phyloP scores from a whole-genome alignment of 352 stramenopile species.

The Phytopythium litorale region DNA sequence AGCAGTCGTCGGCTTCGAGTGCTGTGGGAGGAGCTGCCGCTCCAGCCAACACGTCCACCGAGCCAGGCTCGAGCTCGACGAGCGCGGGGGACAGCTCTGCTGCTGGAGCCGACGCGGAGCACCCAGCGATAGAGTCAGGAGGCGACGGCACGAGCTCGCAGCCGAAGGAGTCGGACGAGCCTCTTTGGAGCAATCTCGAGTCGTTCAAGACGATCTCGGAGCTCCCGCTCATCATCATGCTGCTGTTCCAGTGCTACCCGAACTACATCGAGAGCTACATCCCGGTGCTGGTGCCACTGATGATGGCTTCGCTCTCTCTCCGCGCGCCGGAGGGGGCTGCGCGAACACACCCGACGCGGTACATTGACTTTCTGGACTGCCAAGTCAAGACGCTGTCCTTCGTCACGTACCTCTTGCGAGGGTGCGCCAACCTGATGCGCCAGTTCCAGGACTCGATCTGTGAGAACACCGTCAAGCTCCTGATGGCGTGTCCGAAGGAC shows the following conservation, averaged over 20 bases:
- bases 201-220: conserved; percentile 96
- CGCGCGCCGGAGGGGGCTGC: conserved; percentile 57
- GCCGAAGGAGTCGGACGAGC: conserved; percentile 24
- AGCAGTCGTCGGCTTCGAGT: background rate
- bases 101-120: conserved; percentile 9
- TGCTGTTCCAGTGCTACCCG: conserved; percentile 98
- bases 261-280: conserved; percentile 96
- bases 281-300: conserved; percentile 93
- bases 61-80: conserved; percentile 3
- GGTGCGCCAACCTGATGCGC: conserved; percentile 91
- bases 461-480: conserved; percentile 92
- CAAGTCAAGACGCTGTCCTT: conserved; percentile 99
- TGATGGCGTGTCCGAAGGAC: conserved; percentile 94
- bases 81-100: background rate
- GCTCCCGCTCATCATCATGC: conserved; percentile 97
- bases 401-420: conserved; percentile 94
- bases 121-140: conserved; percentile 6
- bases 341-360: conserved; percentile 59
- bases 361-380: conserved; percentile 91
- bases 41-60: background rate
- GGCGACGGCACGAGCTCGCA: conserved; percentile 8
- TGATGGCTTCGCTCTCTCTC: conserved; percentile 94
- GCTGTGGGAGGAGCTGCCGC: background rate
- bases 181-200: conserved; percentile 80
- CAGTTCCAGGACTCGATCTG: conserved; percentile 94